A percentile compares a stretch with the other conserved stretches of the same genome.
These are phyloP conservation scores for Vanderwaltozyma tropicalis DNA, from an alignment of 805 yeast genomes.

Conservation along the genomic window DNA sequence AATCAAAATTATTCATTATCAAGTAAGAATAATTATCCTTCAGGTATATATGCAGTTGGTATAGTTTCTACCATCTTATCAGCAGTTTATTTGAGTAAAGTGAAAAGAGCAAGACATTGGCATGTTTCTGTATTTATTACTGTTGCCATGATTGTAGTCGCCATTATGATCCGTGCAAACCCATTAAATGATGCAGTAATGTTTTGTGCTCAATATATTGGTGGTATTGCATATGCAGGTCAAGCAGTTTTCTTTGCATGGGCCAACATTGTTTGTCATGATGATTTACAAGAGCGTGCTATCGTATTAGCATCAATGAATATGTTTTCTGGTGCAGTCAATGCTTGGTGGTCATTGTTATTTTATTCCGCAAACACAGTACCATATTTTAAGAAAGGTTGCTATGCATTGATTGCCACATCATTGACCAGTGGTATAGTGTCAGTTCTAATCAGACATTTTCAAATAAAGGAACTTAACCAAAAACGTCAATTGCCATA, in stretches of 20 bases:
- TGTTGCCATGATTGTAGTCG: constrained; percentile 32
- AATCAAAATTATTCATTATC: constrained; percentile 33
- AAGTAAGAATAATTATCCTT: constrained; percentile 42
- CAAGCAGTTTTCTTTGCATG: constrained; percentile 53
- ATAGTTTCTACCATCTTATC: constrained; percentile 36
- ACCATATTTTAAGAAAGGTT: constrained; percentile 43
- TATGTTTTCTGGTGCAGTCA: constrained; percentile 52
- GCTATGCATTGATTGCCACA: constrained; percentile 49
- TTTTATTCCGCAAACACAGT: constrained; percentile 44
- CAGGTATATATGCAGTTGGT: constrained; percentile 45
- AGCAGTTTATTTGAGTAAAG: constrained; percentile 35
- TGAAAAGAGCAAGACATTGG: constrained; percentile 38
- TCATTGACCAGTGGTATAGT: constrained; percentile 33
- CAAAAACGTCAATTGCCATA: constrained; percentile 17
- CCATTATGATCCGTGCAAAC: constrained; percentile 36
- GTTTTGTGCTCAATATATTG: constrained; percentile 45
- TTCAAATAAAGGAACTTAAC: constrained; percentile 33
- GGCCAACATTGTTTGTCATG: constrained; percentile 49
- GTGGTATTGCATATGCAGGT: constrained; percentile 48
- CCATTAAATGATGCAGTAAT: constrained; percentile 33
- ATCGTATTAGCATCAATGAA: constrained; percentile 56
- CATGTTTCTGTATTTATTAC: constrained; percentile 40
- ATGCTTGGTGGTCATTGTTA: constrained; percentile 54
- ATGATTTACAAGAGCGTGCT: constrained; percentile 55
- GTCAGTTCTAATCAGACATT: constrained; percentile 33